Evolutionary conservation across 495 filamentous ascomycete genomes (phyloP).

Genomic region (Lichina pygmaea): DNA sequence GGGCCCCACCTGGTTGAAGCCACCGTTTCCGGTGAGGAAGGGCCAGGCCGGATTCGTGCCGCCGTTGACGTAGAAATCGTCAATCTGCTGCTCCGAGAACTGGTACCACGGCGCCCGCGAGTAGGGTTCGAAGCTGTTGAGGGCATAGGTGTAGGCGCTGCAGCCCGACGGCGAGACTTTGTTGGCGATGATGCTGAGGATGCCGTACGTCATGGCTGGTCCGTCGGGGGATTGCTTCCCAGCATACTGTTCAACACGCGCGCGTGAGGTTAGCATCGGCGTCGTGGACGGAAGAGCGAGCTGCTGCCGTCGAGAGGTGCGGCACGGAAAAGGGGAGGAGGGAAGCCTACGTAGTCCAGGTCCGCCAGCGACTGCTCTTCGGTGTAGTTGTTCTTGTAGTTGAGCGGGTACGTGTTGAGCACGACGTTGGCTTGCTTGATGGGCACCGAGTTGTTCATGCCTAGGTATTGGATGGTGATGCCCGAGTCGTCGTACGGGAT

Average conservation of each 20-base stretch:
- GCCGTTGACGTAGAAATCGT: constrained; percentile 35
- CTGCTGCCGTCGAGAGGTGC: background rate
- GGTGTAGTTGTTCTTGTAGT: constrained; percentile 26
- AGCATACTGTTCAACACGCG: constrained; percentile 18
- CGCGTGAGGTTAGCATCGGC: background rate
- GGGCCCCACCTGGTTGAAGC: constrained; percentile 30
- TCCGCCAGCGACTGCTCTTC: constrained; percentile 21
- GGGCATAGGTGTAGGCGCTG: constrained; percentile 32
- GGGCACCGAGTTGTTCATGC: constrained; percentile 31
- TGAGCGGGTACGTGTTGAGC: constrained; percentile 28
- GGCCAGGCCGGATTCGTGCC: constrained; percentile 38
- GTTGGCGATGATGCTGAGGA: constrained; percentile 32
- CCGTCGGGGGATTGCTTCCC: constrained; percentile 33
- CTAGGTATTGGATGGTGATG: constrained; percentile 40
- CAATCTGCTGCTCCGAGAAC: constrained; percentile 42
- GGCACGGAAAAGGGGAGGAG: background rate
- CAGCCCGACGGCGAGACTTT: constrained; percentile 31
- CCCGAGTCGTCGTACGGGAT: constrained; percentile 20
- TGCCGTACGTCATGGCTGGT: constrained; percentile 41
- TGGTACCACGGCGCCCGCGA: constrained; percentile 28
- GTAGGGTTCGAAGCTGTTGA: constrained; percentile 27
- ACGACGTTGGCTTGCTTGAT: constrained; percentile 44
- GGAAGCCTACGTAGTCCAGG: constrained; percentile 23
- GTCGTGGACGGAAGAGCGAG: background rate
- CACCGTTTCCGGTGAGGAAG: constrained; percentile 40